Conservation (phyloP, 805 yeast genomes). For the Hanseniaspora osmophila region DNA sequence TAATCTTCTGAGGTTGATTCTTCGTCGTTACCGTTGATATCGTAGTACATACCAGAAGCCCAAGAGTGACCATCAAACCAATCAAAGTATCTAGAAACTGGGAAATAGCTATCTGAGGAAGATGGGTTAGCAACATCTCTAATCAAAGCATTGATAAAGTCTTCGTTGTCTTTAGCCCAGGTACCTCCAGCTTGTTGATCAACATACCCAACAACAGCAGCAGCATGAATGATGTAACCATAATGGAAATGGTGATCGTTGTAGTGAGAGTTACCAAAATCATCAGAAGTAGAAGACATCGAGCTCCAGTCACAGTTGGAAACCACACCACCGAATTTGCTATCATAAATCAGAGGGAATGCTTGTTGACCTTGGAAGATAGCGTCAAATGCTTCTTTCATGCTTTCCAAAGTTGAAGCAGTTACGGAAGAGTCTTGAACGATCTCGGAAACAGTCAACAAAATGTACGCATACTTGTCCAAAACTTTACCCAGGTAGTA, state of each 20-base stretch:
- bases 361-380: conserved; percentile 30
- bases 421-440: conserved; percentile 30
- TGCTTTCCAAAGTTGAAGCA: conserved; percentile 19
- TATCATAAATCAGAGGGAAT: conserved; percentile 41
- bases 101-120: conserved; percentile 38
- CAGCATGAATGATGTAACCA: conserved; percentile 73
- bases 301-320: conserved; percentile 30
- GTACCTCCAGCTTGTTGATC: conserved; percentile 39
- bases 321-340: conserved; percentile 42
- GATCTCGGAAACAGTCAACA: conserved; percentile 36
- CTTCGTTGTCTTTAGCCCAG: conserved; percentile 35
- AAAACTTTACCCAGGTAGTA: conserved; percentile 41
- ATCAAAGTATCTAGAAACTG: conserved; percentile 52
- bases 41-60: conserved; percentile 53
- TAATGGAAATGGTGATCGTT: conserved; percentile 85
- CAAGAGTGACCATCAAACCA: conserved; percentile 65
- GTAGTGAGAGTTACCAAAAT: conserved; percentile 63
- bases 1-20: conserved; percentile 63
- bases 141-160: conserved; percentile 46
- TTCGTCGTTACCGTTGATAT: conserved; percentile 58
- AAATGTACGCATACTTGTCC: conserved; percentile 44
- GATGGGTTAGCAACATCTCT: conserved; percentile 60
- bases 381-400: conserved; percentile 31
- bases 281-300: conserved; percentile 29
- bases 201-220: conserved; percentile 60